These are phyloP conservation scores for Metschnikowia colocasiae DNA, from an alignment of 805 yeast species.

Conservation along the genomic window DNA sequence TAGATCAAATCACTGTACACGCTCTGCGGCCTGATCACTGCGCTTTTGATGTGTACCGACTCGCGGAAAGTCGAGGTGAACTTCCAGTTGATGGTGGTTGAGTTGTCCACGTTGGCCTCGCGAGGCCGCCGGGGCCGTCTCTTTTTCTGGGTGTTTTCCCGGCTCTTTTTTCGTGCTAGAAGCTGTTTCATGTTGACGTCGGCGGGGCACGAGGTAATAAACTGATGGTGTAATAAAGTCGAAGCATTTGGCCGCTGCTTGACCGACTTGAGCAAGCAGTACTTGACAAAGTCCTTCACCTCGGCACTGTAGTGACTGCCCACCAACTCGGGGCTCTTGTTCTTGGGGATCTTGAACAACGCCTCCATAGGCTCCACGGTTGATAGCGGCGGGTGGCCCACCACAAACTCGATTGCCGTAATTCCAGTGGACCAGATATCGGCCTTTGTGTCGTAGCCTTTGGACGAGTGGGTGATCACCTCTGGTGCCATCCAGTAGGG, in stretches of 20 bases:
- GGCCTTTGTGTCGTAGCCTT: slow-evolving; percentile 78
- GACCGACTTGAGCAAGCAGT: slow-evolving; percentile 70
- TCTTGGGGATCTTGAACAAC: slow-evolving; percentile 62
- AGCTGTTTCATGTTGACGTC: slow-evolving; percentile 13
- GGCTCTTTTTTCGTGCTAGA: slow-evolving; percentile 7
- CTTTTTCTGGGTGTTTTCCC: slow-evolving; percentile 25
- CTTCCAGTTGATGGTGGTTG: slow-evolving; percentile 12
- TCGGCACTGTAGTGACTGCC: slow-evolving; percentile 42
- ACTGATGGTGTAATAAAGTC: slow-evolving; percentile 50
- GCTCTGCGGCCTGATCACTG: slow-evolving; percentile 9
- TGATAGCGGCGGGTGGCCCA: slow-evolving; percentile 78
- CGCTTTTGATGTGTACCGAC: slow-evolving; percentile 2
- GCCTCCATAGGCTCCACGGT: slow-evolving; percentile 75
- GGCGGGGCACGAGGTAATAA: slow-evolving; percentile 34
- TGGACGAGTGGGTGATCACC: slow-evolving; percentile 49
- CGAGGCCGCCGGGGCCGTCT: slow-evolving; percentile 4
- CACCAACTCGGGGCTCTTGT: slow-evolving; percentile 56
- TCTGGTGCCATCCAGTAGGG: slow-evolving; percentile 99
- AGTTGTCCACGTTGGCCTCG: slow-evolving; percentile 17
- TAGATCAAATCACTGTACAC: slow-evolving; percentile 10
- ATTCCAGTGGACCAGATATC: slow-evolving; percentile 98
- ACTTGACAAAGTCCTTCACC: slow-evolving; percentile 62
- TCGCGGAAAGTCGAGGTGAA: slow-evolving; percentile 13
- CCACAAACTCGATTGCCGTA: slow-evolving; percentile 78
- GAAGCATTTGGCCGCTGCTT: slow-evolving; percentile 57